These are phyloP conservation scores for Acacia pycnantha DNA, from an alignment of 331 rosid genomes.

Conservation along the genomic window DNA sequence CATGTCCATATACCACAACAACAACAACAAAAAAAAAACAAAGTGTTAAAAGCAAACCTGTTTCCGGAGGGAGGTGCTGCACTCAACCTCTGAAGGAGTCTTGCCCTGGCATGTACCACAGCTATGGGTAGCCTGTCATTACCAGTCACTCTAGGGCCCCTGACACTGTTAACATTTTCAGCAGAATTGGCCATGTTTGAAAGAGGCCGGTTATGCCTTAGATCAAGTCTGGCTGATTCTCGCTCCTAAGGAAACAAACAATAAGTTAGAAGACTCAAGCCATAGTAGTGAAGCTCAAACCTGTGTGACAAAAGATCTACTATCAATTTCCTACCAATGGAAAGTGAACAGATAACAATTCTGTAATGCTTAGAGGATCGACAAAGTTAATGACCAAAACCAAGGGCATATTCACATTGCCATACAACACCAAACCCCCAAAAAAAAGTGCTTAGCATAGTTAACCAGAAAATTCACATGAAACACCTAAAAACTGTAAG, in stretches of 20 bases:
- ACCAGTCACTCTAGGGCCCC: constrained; percentile 36
- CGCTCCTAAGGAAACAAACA: constrained; percentile 44
- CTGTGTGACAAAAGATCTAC: background rate
- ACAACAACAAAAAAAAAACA: background rate
- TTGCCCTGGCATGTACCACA: constrained; percentile 79
- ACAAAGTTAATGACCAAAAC: background rate
- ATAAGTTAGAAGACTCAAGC: background rate
- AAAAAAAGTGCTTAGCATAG: background rate
- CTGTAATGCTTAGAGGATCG: background rate
- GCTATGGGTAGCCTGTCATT: constrained; percentile 71
- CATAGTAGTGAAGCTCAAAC: background rate
- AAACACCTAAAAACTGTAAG: background rate
- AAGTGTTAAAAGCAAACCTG: constrained; percentile 52
- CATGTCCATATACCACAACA: background rate
- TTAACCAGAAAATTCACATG: background rate
- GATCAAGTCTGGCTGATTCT: constrained; percentile 43
- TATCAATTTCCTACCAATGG: background rate
- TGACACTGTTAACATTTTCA: constrained; percentile 36
- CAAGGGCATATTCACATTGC: background rate
- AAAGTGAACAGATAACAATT: background rate
- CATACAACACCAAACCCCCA: background rate
- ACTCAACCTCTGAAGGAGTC: constrained; percentile 88
- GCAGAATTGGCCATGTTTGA: constrained; percentile 35
- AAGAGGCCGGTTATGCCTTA: constrained; percentile 31
- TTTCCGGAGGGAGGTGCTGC: constrained; percentile 51